A percentile compares a stretch with the other conserved stretches of the same genome.
Evolutionary conservation across 768 basidiomycete genomes (phyloP).

Genomic region (Inosperma sp.): DNA sequence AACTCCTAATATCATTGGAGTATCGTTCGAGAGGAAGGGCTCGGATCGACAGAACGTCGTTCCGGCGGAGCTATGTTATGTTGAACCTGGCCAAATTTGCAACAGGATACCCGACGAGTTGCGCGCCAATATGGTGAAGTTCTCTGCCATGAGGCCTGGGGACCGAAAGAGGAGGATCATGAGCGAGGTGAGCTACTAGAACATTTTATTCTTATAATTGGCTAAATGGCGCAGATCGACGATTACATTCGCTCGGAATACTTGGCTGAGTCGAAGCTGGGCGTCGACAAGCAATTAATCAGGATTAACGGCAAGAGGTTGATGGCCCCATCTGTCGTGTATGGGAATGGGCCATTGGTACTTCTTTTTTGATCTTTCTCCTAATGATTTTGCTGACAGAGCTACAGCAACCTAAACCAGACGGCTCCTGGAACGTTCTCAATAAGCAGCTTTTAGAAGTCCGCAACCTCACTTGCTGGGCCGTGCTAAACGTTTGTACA

Average conservation of each 20-base stretch:
- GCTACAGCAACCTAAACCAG: neutral
- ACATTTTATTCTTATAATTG: neutral
- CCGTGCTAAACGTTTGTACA: constrained; percentile 12
- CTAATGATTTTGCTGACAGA: neutral
- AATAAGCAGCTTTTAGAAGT: constrained; percentile 10
- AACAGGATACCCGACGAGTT: constrained; percentile 38
- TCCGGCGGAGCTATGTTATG: constrained; percentile 45
- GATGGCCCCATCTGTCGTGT: constrained; percentile 15
- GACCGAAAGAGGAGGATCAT: constrained; percentile 38
- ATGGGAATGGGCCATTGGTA: neutral
- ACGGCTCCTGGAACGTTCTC: constrained; percentile 23
- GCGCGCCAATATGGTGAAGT: constrained; percentile 39
- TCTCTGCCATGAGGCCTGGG: constrained; percentile 44
- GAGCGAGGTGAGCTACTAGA: constrained; percentile 22
- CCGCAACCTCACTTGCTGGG: constrained; percentile 14
- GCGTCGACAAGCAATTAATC: constrained; percentile 25
- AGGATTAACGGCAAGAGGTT: constrained; percentile 23
- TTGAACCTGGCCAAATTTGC: constrained; percentile 48
- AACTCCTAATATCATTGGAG: constrained; percentile 37
- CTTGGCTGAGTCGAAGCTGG: constrained; percentile 39
- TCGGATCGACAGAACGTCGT: constrained; percentile 32
- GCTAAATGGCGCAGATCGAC: constrained; percentile 8
- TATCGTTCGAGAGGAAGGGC: constrained; percentile 28
- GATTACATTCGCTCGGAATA: constrained; percentile 26
- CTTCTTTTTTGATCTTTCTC: neutral